phyloP scores from a whole-genome alignment of 2,329 filamentous ascomycete genomes.

The Trichoderma gracile region DNA sequence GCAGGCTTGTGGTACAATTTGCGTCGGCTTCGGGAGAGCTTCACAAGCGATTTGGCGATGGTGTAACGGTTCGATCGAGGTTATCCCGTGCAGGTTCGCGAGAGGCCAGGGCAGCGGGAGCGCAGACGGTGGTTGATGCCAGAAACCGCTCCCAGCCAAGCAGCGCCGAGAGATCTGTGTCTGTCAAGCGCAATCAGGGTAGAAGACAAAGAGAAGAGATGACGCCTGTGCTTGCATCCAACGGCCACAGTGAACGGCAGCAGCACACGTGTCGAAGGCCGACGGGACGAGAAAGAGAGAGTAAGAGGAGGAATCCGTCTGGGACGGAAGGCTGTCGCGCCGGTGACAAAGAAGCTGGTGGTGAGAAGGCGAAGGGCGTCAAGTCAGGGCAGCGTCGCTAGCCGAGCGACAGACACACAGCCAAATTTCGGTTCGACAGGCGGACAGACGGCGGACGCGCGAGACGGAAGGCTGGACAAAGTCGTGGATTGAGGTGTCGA shows the following conservation, averaged over 20 bases:
- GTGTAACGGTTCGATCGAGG: constrained; percentile 23
- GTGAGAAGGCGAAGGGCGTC: constrained; percentile 6
- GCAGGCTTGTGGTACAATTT: constrained; percentile 18
- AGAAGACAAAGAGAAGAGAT: not conserved
- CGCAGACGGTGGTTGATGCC: not conserved
- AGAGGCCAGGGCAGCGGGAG: not conserved
- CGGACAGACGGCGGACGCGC: not conserved
- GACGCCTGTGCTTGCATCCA: constrained; percentile 1
- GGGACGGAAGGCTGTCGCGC: not conserved
- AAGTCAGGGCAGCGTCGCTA: constrained; percentile 15
- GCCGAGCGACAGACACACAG: constrained; percentile 7
- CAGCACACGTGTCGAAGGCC: constrained; percentile 4
- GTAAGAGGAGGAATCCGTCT: not conserved
- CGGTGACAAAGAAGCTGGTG: not conserved
- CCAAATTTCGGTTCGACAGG: constrained; percentile 19
- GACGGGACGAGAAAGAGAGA: not conserved
- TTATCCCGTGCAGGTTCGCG: constrained; percentile 2
- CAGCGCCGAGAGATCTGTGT: not conserved
- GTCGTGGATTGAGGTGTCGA: not conserved
- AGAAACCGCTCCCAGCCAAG: constrained; percentile 5
- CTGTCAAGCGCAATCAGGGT: not conserved
- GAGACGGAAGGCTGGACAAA: not conserved
- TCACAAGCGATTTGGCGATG: constrained; percentile 8
- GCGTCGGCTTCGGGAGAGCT: constrained; percentile 19
- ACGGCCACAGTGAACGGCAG: not conserved